Evolutionary conservation across 371 early-diverging fungal species (phyloP).

Genomic region (Mortierella sp.): DNA sequence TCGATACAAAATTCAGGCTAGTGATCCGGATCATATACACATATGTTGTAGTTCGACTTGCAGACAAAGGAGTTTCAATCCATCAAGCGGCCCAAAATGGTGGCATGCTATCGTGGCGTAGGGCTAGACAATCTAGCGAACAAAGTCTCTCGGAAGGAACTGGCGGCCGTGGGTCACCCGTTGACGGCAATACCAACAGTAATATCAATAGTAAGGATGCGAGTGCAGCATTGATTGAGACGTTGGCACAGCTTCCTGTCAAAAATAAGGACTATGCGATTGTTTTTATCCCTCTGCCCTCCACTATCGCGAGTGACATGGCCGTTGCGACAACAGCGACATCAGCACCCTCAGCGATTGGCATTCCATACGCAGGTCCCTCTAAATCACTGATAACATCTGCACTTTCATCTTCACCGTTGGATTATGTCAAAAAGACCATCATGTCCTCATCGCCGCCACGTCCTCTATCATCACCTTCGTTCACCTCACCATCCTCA

Average conservation of each 20-base stretch:
- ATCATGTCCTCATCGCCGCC: constrained; percentile 25
- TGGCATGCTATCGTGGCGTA: constrained; percentile 39
- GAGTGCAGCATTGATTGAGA: constrained; percentile 31
- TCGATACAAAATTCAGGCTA: constrained; percentile 45
- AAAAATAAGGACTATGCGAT: constrained; percentile 48
- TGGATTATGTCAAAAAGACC: constrained; percentile 36
- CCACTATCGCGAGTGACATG: not conserved
- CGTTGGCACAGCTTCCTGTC: constrained; percentile 30
- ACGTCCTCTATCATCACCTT: not conserved
- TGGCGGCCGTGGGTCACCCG: not conserved
- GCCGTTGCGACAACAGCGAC: constrained; percentile 7
- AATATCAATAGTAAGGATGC: constrained; percentile 12
- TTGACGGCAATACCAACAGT: not conserved
- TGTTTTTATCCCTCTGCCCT: constrained; percentile 17
- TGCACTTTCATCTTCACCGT: constrained; percentile 25
- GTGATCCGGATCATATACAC: constrained; percentile 49
- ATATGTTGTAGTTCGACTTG: constrained; percentile 39
- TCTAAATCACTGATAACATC: constrained; percentile 18
- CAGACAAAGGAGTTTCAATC: constrained; percentile 40
- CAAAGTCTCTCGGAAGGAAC: not conserved
- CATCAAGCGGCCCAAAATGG: constrained; percentile 23
- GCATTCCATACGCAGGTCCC: constrained; percentile 5
- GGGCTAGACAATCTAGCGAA: constrained; percentile 19
- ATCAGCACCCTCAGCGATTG: not conserved
- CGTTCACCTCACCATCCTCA: constrained; percentile 6